Evolutionary conservation across 2,329 filamentous ascomycete species (phyloP).

Genomic region (Leptographium radiaticola): DNA sequence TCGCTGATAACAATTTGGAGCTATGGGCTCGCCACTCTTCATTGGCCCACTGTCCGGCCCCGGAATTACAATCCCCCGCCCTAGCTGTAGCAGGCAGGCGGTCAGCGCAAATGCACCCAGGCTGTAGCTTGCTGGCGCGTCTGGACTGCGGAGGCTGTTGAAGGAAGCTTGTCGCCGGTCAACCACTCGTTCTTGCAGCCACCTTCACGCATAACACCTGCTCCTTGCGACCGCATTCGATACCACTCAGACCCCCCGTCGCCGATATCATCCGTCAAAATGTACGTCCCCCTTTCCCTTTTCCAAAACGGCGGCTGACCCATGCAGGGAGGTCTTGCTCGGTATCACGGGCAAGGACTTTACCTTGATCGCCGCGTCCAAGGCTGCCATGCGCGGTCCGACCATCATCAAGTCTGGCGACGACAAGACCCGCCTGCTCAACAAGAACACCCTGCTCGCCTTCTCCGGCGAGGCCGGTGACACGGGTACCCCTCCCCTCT

Average conservation of each 20-base stretch:
- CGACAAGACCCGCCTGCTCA: constrained; percentile 89
- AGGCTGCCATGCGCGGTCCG: constrained; percentile 94
- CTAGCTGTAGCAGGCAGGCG: constrained; percentile 7
- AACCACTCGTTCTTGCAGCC: background rate
- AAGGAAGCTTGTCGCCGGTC: background rate
- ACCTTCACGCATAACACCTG: background rate
- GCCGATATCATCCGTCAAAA: background rate
- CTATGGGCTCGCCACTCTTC: background rate
- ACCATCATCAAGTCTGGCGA: constrained; percentile 91
- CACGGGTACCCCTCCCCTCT: constrained; percentile 44
- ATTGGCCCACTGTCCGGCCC: constrained; percentile 5
- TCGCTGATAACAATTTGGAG: background rate
- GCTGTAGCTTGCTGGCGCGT: constrained; percentile 27
- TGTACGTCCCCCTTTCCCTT: background rate
- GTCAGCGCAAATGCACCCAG: constrained; percentile 14
- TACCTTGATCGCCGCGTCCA: constrained; percentile 91
- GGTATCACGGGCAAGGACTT: constrained; percentile 99
- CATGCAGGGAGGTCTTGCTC: constrained; percentile 80
- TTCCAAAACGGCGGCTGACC: constrained; percentile 4
- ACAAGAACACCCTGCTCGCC: constrained; percentile 88
- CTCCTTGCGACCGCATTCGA: too few species aligned
- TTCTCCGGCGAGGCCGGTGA: constrained; percentile 95
- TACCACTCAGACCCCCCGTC: too few species aligned
- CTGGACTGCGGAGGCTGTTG: background rate
- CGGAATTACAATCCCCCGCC: constrained; percentile 11